phyloP scores from a whole-genome alignment of 176 grass and related monocot species.

The Musa acuminata region DNA sequence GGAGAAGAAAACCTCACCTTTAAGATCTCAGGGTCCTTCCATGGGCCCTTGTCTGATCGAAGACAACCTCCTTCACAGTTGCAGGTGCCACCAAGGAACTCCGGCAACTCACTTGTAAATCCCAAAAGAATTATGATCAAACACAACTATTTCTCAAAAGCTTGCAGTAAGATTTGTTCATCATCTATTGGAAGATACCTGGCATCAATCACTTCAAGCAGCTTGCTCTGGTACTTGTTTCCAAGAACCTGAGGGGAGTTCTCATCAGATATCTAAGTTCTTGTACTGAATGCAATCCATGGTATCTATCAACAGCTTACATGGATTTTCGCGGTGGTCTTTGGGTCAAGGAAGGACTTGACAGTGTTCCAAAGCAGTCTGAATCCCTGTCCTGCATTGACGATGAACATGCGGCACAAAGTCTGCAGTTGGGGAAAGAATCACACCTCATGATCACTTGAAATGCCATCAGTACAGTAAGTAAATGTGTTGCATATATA shows the following conservation, averaged over 20 bases:
- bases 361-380: slow-evolving; percentile 86
- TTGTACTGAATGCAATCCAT: background rate
- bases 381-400: slow-evolving; percentile 95
- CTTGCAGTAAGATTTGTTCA: no score
- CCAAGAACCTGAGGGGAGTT: slow-evolving; percentile 59
- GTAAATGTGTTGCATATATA: background rate
- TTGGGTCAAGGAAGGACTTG: slow-evolving; percentile 94
- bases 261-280: slow-evolving; percentile 10
- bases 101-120: slow-evolving; percentile 64
- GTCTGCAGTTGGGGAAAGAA: slow-evolving; percentile 36
- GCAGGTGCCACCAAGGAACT: slow-evolving; percentile 90
- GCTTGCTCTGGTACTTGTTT: slow-evolving; percentile 94
- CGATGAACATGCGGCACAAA: slow-evolving; percentile 92
- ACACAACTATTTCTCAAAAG: background rate
- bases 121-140: background rate
- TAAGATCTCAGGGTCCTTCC: slow-evolving; percentile 78
- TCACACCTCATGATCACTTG: background rate
- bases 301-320: slow-evolving; percentile 15
- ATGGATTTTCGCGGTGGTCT: slow-evolving; percentile 97
- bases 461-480: background rate
- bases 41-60: slow-evolving; percentile 91
- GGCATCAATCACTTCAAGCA: slow-evolving; percentile 95
- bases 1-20: slow-evolving; percentile 31
- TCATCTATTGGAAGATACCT: slow-evolving; percentile 31
- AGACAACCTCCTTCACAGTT: slow-evolving; percentile 83